Evolutionary conservation across 208 protist species (phyloP), one percentile per base, ranked within the genome.

Genomic region (Trypanosoma caninum): DNA sequence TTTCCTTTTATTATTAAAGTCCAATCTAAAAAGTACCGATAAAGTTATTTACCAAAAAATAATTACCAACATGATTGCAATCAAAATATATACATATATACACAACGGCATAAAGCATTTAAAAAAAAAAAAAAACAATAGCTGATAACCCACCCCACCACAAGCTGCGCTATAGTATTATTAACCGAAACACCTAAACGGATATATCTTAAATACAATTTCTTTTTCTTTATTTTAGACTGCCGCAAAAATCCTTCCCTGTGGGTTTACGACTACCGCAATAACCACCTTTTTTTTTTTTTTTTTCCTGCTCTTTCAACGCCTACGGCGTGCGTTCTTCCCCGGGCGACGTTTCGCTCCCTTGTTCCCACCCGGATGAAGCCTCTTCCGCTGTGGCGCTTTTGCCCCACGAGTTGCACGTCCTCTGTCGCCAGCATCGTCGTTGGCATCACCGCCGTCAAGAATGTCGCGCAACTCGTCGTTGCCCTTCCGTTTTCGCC

Each of bases 281-380:
- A 35, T 16, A 18, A 20, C 59, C 46, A 9, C 16, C 18, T 41
- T 48, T 16, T 20, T 37, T 55, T 34, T 33, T 20, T 52, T 42
- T 2, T 23, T 25, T 30, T 13, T 48, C 8, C 25, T 22, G 14
- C 23, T 37, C 35, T 22, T 34, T 63, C 55, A 84, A 9, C 55
- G 69, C 56, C 83, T 74, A 14, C 66, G 71, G 45, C 89, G 83
- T 22, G 86, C 80, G 52, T 93, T 96, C 81, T 96, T 96, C 10
- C 89, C 89, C 8, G 89, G 89, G n/a, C 89, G 79, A 51, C 89
- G 87, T 70, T 66, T 87, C 13, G 52, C 69, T 28, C 58, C 76
- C 28, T 45, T 38, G 16, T 27, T 38, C 30, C 88, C 81, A 10
- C 75, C 75, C 30, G 89, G 89, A 14, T 74, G 80, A 3, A 92